Conservation (phyloP, 306 rosid species). For the Quercus parvula region DNA sequence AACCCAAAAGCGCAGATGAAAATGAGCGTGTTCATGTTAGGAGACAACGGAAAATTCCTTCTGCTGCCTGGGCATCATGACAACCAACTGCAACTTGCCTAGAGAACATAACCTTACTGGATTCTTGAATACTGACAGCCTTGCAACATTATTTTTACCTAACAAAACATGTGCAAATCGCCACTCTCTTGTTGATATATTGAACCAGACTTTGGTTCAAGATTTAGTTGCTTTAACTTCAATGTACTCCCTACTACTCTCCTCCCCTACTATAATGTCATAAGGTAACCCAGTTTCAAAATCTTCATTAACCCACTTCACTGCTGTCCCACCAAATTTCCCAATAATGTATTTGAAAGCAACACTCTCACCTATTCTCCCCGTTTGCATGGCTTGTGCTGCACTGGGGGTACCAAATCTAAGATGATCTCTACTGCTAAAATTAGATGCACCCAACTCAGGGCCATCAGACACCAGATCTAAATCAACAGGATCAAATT, state of each 20-base stretch:
- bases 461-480: constrained; percentile 21
- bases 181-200: constrained; percentile 73
- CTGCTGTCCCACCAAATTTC: constrained; percentile 41
- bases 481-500: constrained; percentile 22
- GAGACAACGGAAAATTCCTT: constrained; percentile 37
- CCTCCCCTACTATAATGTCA: constrained; percentile 52
- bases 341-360: constrained; percentile 60
- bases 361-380: constrained; percentile 67
- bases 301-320: constrained; percentile 75
- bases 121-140: constrained; percentile 54
- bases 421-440: constrained; percentile 43
- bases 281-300: constrained; percentile 74
- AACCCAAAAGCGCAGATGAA: neutral
- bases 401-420: constrained; percentile 46
- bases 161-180: constrained; percentile 64
- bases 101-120: constrained; percentile 62
- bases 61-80: constrained; percentile 55
- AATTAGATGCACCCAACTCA: constrained; percentile 14
- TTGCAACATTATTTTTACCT: constrained; percentile 40
- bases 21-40: constrained; percentile 6
- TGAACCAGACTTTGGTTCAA: constrained; percentile 74
- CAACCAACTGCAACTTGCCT: constrained; percentile 61
- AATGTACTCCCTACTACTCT: constrained; percentile 42
- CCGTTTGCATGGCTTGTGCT: constrained; percentile 48
- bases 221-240: constrained; percentile 88